Base-by-base conservation (phyloP, 2,329 filamentous ascomycete species). In the Hypoxylon sp. region DNA sequence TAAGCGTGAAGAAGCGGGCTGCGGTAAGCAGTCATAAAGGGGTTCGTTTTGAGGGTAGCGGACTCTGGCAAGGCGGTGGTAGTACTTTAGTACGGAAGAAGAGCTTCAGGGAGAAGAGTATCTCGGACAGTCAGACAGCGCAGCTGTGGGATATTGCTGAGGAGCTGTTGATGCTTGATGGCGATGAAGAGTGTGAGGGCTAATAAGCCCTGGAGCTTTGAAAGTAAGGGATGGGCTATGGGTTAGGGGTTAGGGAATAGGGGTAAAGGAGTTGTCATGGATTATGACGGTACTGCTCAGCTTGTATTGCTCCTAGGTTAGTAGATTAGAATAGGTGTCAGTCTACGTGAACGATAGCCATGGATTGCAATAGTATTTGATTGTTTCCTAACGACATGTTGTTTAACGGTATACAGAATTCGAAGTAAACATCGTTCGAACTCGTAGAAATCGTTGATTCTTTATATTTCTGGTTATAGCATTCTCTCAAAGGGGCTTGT, bases 81-180 rank as follows among this genome's bases (percentile, higher is more conserved):
- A 15, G 32, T 7, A 3, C 24, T 27, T 7, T 21, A 13, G 37
- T 10, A 32, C 44, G 4, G 19, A 48, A 55, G n/a, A 55, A 44
- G 7, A 29, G 46, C 3, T 51, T 24, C 21, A 29, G 48, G 57
- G 55, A 31, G 42, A 57, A 51, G 48, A 54, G 44, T 47, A 35
- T 27, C 3, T 8, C 27, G 27, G 42, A 35, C 4, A 51, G 46
- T 13, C 57, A 54, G 27, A 69, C 65, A 24, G 60, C 66, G 11
- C 57, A 65, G 15, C 21, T 74, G n/a, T 73, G 72, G 71, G 59
- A 59, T 35, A 68, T 72, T 56, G 63, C 67, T 3, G 69, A 72
- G 47, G 67, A 73, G 42, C 27, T 73, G 6, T 57, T 74, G 48
- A 46, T 31, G 54, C 13, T 67, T 24, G 67, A 69, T 29, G 52